Conservation (phyloP, 139 green algal species). For the Chlamydomonas sp. region DNA sequence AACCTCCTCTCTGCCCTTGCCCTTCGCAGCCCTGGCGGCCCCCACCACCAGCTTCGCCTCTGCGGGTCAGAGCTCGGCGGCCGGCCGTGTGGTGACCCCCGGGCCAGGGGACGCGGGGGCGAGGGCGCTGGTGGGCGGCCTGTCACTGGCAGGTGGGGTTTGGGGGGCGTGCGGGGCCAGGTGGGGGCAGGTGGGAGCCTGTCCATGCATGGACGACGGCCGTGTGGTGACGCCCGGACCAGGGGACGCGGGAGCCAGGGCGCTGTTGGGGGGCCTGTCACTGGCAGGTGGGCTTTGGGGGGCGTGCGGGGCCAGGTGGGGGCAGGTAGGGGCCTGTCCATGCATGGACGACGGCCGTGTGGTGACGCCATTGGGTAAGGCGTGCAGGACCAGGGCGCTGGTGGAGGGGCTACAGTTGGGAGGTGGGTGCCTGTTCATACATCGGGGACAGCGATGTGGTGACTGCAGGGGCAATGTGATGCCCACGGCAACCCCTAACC, state of each 20-base stretch:
- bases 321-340: no score
- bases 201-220: no score
- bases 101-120: not conserved
- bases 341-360: no score
- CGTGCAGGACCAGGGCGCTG: not conserved
- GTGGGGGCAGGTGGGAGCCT: no score
- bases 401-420: no score
- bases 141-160: conserved; percentile 22
- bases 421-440: not conserved
- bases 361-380: not conserved
- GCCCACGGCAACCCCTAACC: not conserved
- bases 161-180: not conserved
- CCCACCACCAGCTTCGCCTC: conserved; percentile 25
- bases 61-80: not conserved
- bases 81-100: not conserved
- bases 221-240: not conserved
- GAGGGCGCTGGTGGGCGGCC: not conserved
- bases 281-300: conserved; percentile 9
- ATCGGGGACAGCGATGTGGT: not conserved
- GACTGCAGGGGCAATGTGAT: no score
- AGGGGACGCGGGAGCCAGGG: not conserved
- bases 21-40: conserved; percentile 2
- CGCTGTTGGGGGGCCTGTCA: conserved; percentile 4
- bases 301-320: not conserved
- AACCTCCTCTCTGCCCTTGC: not conserved